A percentile compares a stretch with the other conserved stretches of the same genome.
phyloP scores from a whole-genome alignment of 257 asterid genomes.

The Nicotiana undulata region DNA sequence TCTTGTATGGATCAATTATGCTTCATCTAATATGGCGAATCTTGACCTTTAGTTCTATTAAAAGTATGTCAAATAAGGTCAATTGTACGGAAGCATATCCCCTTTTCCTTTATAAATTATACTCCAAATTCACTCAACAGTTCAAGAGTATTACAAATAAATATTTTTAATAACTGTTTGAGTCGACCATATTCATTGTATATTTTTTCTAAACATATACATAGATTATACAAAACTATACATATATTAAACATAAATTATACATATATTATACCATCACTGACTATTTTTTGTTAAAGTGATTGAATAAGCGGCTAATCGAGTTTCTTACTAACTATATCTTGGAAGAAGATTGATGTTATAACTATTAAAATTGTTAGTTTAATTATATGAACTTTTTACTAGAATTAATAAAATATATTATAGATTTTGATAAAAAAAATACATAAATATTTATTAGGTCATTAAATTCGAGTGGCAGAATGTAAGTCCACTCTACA shows the following conservation, averaged over 20 bases:
- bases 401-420: not conserved
- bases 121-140: not conserved
- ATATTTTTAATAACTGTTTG: not conserved
- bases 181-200: not conserved
- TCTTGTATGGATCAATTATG: not conserved
- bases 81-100: not conserved
- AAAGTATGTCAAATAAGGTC: not conserved
- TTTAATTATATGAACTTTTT: not conserved
- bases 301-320: too few species aligned
- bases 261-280: too few species aligned
- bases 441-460: too few species aligned
- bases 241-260: too few species aligned
- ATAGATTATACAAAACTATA: too few species aligned
- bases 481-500: too few species aligned
- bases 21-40: not conserved
- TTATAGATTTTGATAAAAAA: not conserved
- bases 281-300: too few species aligned
- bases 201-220: too few species aligned
- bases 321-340: not conserved
- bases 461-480: too few species aligned
- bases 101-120: not conserved
- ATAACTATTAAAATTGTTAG: not conserved
- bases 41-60: not conserved
- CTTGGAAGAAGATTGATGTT: not conserved
- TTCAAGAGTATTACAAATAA: not conserved